Conservation (phyloP, 495 filamentous ascomycete genomes). For the Cercophora sp. region DNA sequence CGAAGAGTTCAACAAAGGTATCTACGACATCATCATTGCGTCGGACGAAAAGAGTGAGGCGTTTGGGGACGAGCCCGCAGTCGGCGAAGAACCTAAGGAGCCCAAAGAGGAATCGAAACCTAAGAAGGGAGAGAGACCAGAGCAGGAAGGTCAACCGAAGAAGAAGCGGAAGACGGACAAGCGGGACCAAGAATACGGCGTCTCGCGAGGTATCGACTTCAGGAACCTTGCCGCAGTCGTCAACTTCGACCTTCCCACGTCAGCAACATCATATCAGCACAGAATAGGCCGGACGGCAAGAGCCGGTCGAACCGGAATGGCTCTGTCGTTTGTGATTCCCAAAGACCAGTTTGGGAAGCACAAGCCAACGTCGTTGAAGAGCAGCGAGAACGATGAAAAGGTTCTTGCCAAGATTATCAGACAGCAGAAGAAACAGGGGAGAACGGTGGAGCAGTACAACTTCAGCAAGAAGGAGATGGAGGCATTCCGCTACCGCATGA, state of each 20-base stretch:
- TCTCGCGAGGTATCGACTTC: conserved; percentile 95
- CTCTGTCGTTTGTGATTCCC: conserved; percentile 89
- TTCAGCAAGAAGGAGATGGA: conserved; percentile 95
- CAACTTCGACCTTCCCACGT: conserved; percentile 92
- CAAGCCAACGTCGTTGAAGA: conserved; percentile 71
- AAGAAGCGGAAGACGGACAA: conserved; percentile 32
- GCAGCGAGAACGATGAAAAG: conserved; percentile 75
- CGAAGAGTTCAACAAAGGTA: conserved; percentile 77
- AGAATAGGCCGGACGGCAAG: conserved; percentile 91
- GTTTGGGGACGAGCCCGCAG: conserved; percentile 38
- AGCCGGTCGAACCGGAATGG: conserved; percentile 86
- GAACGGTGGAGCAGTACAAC: conserved; percentile 79
- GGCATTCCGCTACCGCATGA: conserved; percentile 90
- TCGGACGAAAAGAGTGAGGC: conserved; percentile 84
- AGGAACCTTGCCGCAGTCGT: conserved; percentile 89
- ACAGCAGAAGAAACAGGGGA: conserved; percentile 66
- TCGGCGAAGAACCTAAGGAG: conserved; percentile 28
- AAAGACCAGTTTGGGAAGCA: conserved; percentile 78
- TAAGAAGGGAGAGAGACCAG: conserved; percentile 16
- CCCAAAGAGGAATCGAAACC: conserved; percentile 14
- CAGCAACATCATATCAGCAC: conserved; percentile 88
- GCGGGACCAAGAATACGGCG: conserved; percentile 77
- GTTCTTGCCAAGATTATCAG: conserved; percentile 69
- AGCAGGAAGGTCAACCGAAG: conserved; percentile 19
- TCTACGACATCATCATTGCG: conserved; percentile 94